Conservation (phyloP, 2,329 filamentous ascomycete species). For the Fusarium humuli region DNA sequence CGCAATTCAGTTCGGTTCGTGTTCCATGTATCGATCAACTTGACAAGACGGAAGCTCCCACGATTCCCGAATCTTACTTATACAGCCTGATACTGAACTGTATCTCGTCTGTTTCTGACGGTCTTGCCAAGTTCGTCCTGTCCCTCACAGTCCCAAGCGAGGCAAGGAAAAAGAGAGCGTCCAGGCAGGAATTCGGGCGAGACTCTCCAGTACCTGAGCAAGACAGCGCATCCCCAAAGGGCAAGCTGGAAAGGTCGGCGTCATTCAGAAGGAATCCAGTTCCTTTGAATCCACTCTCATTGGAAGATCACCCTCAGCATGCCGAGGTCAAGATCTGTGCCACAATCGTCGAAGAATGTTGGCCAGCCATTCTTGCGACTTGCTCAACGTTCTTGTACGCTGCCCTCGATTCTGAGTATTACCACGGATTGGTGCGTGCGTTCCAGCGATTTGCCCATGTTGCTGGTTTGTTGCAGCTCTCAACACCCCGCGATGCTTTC, state of each 20-base stretch:
- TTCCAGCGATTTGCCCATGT: slow-evolving; percentile 98
- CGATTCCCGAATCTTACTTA: slow-evolving; percentile 90
- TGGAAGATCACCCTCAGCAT: slow-evolving; percentile 78
- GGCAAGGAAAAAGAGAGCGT: slow-evolving; percentile 61
- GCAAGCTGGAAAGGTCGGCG: slow-evolving; percentile 66
- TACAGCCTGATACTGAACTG: slow-evolving; percentile 91
- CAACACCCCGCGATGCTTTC: slow-evolving; percentile 92
- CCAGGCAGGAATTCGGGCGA: slow-evolving; percentile 58
- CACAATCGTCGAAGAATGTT: slow-evolving; percentile 87
- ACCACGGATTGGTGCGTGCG: slow-evolving; percentile 88
- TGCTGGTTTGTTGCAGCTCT: slow-evolving; percentile 84
- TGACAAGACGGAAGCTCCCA: slow-evolving; percentile 87
- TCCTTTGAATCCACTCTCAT: slow-evolving; percentile 83
- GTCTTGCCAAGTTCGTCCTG: slow-evolving; percentile 90
- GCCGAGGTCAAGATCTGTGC: slow-evolving; percentile 81
- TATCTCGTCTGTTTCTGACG: slow-evolving; percentile 90
- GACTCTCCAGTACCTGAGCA: slow-evolving; percentile 57
- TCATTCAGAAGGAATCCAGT: slow-evolving; percentile 81
- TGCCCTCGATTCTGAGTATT: slow-evolving; percentile 91
- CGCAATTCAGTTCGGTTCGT: slow-evolving; percentile 88
- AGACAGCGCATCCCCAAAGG: slow-evolving; percentile 49
- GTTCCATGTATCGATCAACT: slow-evolving; percentile 93
- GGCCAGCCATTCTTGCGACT: slow-evolving; percentile 93
- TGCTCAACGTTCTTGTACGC: slow-evolving; percentile 97
- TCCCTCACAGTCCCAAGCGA: slow-evolving; percentile 89